Evolutionary conservation across 2,329 filamentous ascomycete genomes (phyloP), one percentile per base, ranked within the genome.

Genomic region (Claviceps citrina): DNA sequence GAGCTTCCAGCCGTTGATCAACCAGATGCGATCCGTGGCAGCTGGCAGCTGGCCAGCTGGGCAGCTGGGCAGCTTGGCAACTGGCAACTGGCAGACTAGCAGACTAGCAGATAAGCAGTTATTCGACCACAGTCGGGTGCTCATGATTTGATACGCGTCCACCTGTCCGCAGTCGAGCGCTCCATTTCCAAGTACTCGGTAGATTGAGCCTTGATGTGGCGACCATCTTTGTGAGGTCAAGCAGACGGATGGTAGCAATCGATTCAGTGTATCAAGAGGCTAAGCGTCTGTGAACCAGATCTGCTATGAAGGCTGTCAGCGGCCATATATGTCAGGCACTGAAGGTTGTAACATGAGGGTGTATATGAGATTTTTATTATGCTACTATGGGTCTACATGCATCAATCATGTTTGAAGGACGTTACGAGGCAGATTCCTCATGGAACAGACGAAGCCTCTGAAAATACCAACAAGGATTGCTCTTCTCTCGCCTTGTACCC

Each of bases 401-500:
- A 19, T 32, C 15, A 13, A 26, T 16, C 19, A 12, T 33, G 46
- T 52, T 43, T 51, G 50, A 51, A 51, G 47, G 50, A 49, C 43
- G 47, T 51, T 43, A 53, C 49, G 43, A 48, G 50, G 49, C 43
- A 44, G 49, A 46, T 46, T 47, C 50, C 51, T 50, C 38, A 36
- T 42, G 34, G 34, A 35, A 36, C 45, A 33, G 43, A 47, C 43
- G 47, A 47, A 49, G 47, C 51, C 51, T 46, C 42, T 54, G 46
- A 51, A 52, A 51, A 51, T 37, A 44, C 49, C 46, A 53, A 50
- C 44, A 46, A 28, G 42, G 50, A 52, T 31, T 46, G 19, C 13
- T 81, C 55, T 83, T 59, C 76, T 80, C 76, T 72, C 63, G 69
- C 71, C 68, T 76, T 80, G 75, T 81, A 79, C 80, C 76, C 74